A percentile compares a stretch with the other conserved stretches of the same genome.
phyloP scores from a whole-genome alignment of 352 stramenopile genomes.

The Pythium periplocum region DNA sequence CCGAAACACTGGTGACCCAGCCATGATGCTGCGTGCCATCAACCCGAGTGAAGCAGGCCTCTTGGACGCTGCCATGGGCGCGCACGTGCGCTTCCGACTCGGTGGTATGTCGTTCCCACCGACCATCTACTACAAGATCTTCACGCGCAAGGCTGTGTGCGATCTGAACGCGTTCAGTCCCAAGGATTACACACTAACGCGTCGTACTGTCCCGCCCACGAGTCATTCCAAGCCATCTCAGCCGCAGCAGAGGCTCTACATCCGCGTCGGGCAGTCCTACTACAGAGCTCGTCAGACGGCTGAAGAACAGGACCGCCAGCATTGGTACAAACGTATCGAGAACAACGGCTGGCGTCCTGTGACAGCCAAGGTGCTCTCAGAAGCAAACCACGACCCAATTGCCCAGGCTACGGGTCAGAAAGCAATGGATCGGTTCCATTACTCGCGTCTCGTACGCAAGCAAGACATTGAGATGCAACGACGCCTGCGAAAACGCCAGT shows the following conservation, averaged over 20 bases:
- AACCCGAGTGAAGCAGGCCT: conserved; percentile 77
- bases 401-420: conserved; percentile 39
- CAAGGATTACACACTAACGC: conserved; percentile 76
- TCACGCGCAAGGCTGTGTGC: conserved; percentile 78
- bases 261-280: conserved; percentile 70
- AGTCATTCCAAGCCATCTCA: conserved; percentile 20
- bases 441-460: conserved; percentile 43
- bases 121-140: conserved; percentile 95
- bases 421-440: conserved; percentile 28
- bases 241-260: conserved; percentile 26
- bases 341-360: conserved; percentile 91
- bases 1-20: conserved; percentile 66
- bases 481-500: conserved; percentile 63
- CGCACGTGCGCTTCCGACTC: conserved; percentile 83
- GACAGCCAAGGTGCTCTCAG: conserved; percentile 69
- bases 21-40: conserved; percentile 75
- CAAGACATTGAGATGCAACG: conserved; percentile 47
- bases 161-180: conserved; percentile 89
- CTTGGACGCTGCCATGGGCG: conserved; percentile 76
- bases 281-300: conserved; percentile 51
- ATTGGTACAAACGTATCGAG: conserved; percentile 87
- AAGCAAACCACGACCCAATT: conserved; percentile 55
- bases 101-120: conserved; percentile 84
- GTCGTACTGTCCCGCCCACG: conserved; percentile 22
- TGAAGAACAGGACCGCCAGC: conserved; percentile 31